Conservation (phyloP, 768 basidiomycete genomes). For the Termitomyces titanicus region DNA sequence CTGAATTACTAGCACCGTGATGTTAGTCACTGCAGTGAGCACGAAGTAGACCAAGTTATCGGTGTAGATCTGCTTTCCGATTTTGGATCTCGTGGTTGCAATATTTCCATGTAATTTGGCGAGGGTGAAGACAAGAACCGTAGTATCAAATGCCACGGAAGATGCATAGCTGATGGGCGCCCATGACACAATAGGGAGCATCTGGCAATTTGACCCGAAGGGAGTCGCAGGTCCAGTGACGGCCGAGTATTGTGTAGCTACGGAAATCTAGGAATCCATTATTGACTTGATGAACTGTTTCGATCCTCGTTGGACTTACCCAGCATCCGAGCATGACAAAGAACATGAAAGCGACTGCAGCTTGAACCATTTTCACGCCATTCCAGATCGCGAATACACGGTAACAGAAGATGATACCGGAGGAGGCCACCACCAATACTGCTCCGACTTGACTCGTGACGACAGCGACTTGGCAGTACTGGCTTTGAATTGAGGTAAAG, state of each 20-base stretch:
- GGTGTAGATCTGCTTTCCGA: conserved; percentile 24
- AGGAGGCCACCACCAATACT: conserved; percentile 24
- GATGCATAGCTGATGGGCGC: conserved; percentile 29
- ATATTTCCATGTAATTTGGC: conserved; percentile 18
- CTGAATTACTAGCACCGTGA: conserved; percentile 24
- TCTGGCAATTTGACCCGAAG: conserved; percentile 31
- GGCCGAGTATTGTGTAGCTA: conserved; percentile 25
- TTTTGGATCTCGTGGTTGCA: conserved; percentile 18
- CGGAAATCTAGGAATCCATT: conserved; percentile 22
- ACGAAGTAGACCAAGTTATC: conserved; percentile 27
- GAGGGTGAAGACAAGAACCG: conserved; percentile 22
- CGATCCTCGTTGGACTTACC: conserved; percentile 16
- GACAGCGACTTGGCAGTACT: conserved; percentile 27
- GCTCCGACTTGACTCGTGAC: conserved; percentile 26
- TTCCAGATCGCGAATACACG: conserved; percentile 32
- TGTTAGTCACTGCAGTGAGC: conserved; percentile 22
- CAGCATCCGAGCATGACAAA: conserved; percentile 26
- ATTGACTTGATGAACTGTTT: background rate
- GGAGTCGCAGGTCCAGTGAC: conserved; percentile 21
- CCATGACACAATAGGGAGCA: conserved; percentile 27
- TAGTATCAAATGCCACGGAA: conserved; percentile 26
- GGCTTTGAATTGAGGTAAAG: conserved; percentile 23
- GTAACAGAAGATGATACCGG: conserved; percentile 29
- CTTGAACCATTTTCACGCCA: conserved; percentile 21
- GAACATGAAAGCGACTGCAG: conserved; percentile 19